Base-by-base conservation (phyloP, 2,329 filamentous ascomycete genomes). In the Coniella lustricola region DNA sequence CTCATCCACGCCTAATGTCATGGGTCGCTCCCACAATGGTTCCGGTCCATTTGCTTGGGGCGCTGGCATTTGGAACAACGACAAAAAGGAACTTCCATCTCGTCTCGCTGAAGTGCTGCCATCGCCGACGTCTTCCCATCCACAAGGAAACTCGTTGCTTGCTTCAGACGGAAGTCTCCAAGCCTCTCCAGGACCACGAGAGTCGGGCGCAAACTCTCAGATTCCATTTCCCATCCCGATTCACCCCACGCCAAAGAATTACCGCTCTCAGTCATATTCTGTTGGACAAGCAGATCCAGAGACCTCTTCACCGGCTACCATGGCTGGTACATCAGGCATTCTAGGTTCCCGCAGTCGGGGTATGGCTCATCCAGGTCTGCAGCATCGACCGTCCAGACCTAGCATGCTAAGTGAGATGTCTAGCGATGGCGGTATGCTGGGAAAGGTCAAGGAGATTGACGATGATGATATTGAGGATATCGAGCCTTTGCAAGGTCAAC, bases 231-330 rank as follows among this genome's bases (percentile, higher is more conserved):
- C 87, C 7, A 94, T 95, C 56, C 90, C 90, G 3, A 74, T 95
- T 17, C 87, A 95, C 54, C 90, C 91, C 1, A 93, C 88, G 0
- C 87, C 87, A 2, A 97, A 97, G 66, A 90, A 88, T 1, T 93
- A 95, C 59, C 84, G 93, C 37, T 98, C 93, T 5, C 89, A 96
- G 65, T 97, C 93, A 4, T 97, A 97, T 66, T 97, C 91, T 0
- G 91, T 95, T 41, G 90, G 90, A 4, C 90, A 96, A 63, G 73
- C 90, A 52, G 90, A 95, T 46, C 77, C 83, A 1, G 87, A 91
- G 50, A 67, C 67, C 1, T 59, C 67, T 13, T 60, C 59, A 3
- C 58, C 68, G 13, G 60, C 65, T 3, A 57, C 70, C 21, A 59
- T 66, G 2, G 67, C 75, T 63, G 69, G 65, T 48, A 64, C 74